A percentile compares a stretch with the other conserved stretches of the same genome.
phyloP scores from a whole-genome alignment of 2,329 filamentous ascomycete genomes.

The Phialemoniopsis sp. region DNA sequence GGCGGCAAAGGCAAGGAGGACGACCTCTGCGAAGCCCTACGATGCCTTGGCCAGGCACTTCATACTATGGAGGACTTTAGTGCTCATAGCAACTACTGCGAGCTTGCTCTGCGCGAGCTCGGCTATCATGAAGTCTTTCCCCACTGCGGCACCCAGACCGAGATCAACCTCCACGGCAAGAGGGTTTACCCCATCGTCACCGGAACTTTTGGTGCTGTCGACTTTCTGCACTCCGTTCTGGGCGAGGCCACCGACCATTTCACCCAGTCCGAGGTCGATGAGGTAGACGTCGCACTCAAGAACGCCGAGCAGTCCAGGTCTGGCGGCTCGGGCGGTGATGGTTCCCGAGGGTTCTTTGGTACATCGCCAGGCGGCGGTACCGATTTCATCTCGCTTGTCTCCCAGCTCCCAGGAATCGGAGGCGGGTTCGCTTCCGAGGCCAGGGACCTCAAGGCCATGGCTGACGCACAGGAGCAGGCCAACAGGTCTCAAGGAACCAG shows the following conservation, averaged over 20 bases:
- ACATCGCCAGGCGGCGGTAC: conserved; percentile 26
- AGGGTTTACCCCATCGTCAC: conserved; percentile 73
- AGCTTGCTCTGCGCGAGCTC: conserved; percentile 70
- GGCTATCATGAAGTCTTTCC: conserved; percentile 67
- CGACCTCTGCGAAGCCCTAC: conserved; percentile 75
- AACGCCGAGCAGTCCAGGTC: conserved; percentile 53
- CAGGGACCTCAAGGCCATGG: conserved; percentile 53
- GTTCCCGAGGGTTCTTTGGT: conserved; percentile 25
- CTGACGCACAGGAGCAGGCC: conserved; percentile 59
- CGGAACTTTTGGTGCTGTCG: conserved; percentile 73
- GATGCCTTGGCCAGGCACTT: conserved; percentile 71
- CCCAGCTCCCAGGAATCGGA: conserved; percentile 69
- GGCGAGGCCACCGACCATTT: conserved; percentile 78
- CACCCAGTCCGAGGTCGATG: conserved; percentile 78
- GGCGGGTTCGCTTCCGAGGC: conserved; percentile 65
- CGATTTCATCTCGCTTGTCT: conserved; percentile 66
- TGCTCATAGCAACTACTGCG: conserved; percentile 80
- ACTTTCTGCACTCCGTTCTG: conserved; percentile 76
- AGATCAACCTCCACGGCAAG: conserved; percentile 63
- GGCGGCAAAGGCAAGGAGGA: conserved; percentile 62
- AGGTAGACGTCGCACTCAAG: conserved; percentile 71
- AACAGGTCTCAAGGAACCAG: conserved; percentile 30
- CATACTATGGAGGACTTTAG: conserved; percentile 78
- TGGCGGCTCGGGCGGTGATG: conserved; percentile 18
- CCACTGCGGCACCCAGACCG: conserved; percentile 63